Evolutionary conservation across 345 rosid genomes (phyloP), one percentile per base, ranked within the genome.

Genomic region (Euphorbia lathyris): DNA sequence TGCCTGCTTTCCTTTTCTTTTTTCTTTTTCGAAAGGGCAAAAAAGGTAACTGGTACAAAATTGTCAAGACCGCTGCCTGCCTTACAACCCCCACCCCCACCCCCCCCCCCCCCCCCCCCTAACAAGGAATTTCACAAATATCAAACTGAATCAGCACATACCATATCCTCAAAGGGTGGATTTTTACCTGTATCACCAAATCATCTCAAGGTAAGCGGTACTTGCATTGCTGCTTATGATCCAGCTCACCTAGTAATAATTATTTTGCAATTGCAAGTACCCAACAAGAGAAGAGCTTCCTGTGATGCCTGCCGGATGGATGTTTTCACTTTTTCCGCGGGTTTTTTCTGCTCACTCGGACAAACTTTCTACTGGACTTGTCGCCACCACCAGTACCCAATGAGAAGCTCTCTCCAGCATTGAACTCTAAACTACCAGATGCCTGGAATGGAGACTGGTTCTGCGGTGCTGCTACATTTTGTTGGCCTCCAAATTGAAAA

Each of bases 391-490:
- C 82, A 1, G 85, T 65, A 53, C 99, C 97, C 77, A 94, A 79
- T 9, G 96, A 84, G 77, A 94, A 95, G 80, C 93, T 90, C 60
- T 97, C 89, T 50, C 89, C 90, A 55, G 86, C 85, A 78, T 75
- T 83, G 43, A 83, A 81, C 71, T 89, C 96, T 56, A 75, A 66
- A 73, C 94, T 89, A 7, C 85, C 81, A 56, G 92, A 80, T 68
- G 86, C 84, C 80, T 82, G 91, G 63, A 90, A 92, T 8, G 88
- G 90, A 57, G 87, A 68, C 19, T 76, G 72, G 74, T 76, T 87
- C 67, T 79, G 96, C 0, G 84, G 69, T 14, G 81, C 65, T 19
- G 74, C 70, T 22, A 67, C 63, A 17, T 68, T 81, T 65, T 78
- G 89, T 76, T 82, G 98, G 55, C 85, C 70, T 76, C 83, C 94